Evolutionary conservation across 2,329 filamentous ascomycete species (phyloP), one percentile per base, ranked within the genome.

Genomic region (Microcyclospora pomicola): DNA sequence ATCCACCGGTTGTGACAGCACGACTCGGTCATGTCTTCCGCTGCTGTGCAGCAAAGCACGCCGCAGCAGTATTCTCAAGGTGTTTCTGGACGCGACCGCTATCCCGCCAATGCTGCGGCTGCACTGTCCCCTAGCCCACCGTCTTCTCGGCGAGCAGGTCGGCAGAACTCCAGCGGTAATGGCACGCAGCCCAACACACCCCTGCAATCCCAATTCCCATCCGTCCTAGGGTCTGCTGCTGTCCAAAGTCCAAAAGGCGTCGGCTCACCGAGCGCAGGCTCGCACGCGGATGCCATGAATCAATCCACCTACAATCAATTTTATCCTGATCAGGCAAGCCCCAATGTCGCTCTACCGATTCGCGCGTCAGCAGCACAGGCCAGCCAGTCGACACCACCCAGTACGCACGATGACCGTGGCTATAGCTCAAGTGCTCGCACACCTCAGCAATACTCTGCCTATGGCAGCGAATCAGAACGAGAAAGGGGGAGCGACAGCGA

Each of bases 251-350:
- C 67, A 38, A 63, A 60, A 50, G 58, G 59, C 38, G 65, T 65
- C 49, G 58, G 59, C 39, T 63, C 65, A 46, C 56, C 62, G 36
- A 48, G 61, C 42, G 56, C 65, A 56, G 53, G 58, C 34, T 62
- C 66, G 31, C 59, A 66, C 39, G 52, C 58, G n/a, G 48, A 48
- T 49, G 78, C 81, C 39, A 86, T 65, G 34, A 50, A 82, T 34
- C 82, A 83, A 28, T 75, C 86, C 53, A 87, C 82, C 6, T 92
- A 86, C 11, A 91, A 84, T 32, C 80, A 76, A 46, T 73, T 77
- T 43, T 55, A 59, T 36, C 50, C 52, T 14, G 53, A 56, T 14
- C 34, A 42, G 34, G 31, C 39, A 37, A 39, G 24, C 46, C 42
- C 41, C 34, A 24, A 42, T 40, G 44, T 38, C 38, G 40, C 43